Evolutionary conservation across 176 grass and related monocot species (phyloP).

Genomic region (Triticum dicoccoides): DNA sequence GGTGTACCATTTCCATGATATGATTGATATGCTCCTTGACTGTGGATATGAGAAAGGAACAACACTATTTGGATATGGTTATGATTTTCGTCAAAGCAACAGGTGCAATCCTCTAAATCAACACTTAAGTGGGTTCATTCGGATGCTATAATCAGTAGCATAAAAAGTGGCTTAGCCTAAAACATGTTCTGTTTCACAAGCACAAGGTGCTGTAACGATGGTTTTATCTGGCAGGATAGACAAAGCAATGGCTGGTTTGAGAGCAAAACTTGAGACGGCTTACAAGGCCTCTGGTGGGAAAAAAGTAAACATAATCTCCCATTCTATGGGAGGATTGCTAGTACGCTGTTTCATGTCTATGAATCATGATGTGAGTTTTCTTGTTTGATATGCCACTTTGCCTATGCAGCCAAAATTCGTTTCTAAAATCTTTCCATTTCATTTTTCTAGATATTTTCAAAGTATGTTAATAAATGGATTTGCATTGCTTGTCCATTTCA

Average conservation of each 20-base stretch:
- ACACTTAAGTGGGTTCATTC: not conserved
- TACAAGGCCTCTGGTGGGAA: constrained; percentile 77
- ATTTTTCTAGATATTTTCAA: constrained; percentile 57
- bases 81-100: constrained; percentile 93
- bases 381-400: constrained; percentile 13
- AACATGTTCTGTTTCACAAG: not conserved
- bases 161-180: not conserved
- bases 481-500: constrained; percentile 97
- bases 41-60: constrained; percentile 89
- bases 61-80: constrained; percentile 93
- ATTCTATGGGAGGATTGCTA: constrained; percentile 98
- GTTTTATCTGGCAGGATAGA: constrained; percentile 70
- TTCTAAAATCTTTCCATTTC: not conserved
- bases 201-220: constrained; percentile 29
- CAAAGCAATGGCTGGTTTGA: constrained; percentile 76
- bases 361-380: constrained; percentile 76
- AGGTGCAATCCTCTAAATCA: constrained; percentile 43
- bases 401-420: constrained; percentile 7
- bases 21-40: constrained; percentile 86
- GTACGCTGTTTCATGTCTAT: constrained; percentile 81
- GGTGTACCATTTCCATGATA: constrained; percentile 94
- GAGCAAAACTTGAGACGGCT: constrained; percentile 82
- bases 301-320: constrained; percentile 91
- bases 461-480: constrained; percentile 96
- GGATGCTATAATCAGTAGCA: not conserved